Evolutionary conservation across 2,329 filamentous ascomycete species (phyloP).

Genomic region (Xylaria sp.): DNA sequence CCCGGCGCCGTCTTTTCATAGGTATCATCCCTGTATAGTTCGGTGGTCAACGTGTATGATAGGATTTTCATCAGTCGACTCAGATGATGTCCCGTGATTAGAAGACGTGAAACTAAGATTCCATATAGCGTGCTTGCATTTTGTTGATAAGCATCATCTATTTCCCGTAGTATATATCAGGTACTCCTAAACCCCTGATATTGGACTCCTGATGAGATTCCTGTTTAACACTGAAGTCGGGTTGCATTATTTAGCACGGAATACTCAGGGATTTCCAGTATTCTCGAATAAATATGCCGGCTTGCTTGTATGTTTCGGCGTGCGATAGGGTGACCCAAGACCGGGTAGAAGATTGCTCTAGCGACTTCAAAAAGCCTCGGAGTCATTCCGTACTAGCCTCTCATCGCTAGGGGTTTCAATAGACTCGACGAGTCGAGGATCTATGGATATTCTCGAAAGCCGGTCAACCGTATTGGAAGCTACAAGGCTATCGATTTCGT

Average conservation of each 20-base stretch:
- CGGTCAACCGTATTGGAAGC: not conserved
- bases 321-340: not conserved
- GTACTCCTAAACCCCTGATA: not conserved
- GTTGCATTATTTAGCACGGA: not conserved
- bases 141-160: not conserved
- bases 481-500: conserved; percentile 38
- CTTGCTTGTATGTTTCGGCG: not conserved
- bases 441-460: not conserved
- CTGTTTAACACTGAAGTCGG: not conserved
- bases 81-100: not conserved
- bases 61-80: not conserved
- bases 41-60: not conserved
- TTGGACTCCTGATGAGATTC: not conserved
- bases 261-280: not conserved
- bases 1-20: not conserved
- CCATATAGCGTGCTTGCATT: not conserved
- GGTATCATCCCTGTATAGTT: not conserved
- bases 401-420: not conserved
- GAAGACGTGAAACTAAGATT: not conserved
- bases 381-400: not conserved
- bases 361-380: not conserved
- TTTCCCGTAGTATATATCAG: not conserved
- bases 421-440: not conserved
- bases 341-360: too few relatives aligned
- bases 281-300: not conserved